Evolutionary conservation across 805 yeast species (phyloP).

Genomic region (Candida coleopterorum): DNA sequence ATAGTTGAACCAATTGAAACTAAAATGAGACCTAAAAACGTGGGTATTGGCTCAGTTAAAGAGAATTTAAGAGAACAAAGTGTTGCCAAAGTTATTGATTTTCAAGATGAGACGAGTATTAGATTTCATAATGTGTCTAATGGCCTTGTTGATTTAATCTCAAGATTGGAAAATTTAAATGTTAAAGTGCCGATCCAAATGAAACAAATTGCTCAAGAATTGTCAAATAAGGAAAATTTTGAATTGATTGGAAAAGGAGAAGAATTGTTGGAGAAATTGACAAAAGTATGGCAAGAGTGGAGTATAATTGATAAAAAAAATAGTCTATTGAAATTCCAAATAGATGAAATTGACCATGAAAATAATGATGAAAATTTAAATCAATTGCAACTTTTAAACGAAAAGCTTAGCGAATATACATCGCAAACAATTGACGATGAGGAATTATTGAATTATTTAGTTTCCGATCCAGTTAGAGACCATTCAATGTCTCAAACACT

Average conservation of each 20-base stretch:
- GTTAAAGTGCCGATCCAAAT: conserved; percentile 1
- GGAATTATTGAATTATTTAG: neutral
- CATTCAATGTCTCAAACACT: neutral
- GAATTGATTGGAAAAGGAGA: neutral
- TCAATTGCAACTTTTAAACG: neutral
- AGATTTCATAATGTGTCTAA: neutral
- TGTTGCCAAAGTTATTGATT: conserved; percentile 13
- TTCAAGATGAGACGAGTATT: conserved; percentile 1
- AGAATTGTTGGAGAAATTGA: neutral
- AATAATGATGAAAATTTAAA: neutral
- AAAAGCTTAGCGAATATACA: neutral
- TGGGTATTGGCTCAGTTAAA: conserved; percentile 67
- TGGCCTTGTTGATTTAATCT: neutral
- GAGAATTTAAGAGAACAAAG: conserved; percentile 28
- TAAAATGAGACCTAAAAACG: conserved; percentile 55
- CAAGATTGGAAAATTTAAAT: conserved; percentile 1
- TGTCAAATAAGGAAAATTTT: neutral
- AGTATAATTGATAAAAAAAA: neutral
- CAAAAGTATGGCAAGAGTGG: neutral
- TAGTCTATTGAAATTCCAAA: neutral
- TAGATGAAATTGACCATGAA: neutral
- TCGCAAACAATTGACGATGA: neutral
- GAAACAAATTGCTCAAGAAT: conserved; percentile 1
- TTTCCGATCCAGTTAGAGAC: neutral
- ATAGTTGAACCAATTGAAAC: conserved; percentile 78